phyloP scores from a whole-genome alignment of 768 basidiomycete species.

The Mycena floridula region DNA sequence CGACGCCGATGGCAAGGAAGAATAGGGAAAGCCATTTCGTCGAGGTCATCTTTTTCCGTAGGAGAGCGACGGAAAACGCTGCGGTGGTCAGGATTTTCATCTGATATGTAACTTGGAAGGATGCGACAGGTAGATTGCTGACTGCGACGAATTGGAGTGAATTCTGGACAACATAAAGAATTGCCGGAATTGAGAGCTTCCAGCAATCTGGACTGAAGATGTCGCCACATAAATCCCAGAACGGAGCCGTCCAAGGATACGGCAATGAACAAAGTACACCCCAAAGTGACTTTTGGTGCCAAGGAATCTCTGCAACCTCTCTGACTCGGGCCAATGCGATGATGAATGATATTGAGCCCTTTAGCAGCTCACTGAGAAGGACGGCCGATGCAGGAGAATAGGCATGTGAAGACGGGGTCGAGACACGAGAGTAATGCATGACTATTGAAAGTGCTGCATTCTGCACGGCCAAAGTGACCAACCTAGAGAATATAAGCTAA shows the following conservation, averaged over 20 bases:
- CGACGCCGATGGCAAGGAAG: constrained; percentile 88
- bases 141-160: constrained; percentile 96
- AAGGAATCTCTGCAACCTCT: constrained; percentile 33
- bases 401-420: constrained; percentile 65
- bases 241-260: constrained; percentile 38
- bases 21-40: constrained; percentile 86
- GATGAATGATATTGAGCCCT: constrained; percentile 85
- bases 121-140: constrained; percentile 90
- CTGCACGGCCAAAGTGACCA: constrained; percentile 87
- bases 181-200: constrained; percentile 95
- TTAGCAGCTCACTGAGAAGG: constrained; percentile 89
- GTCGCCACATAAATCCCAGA: constrained; percentile 56
- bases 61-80: constrained; percentile 80
- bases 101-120: constrained; percentile 97
- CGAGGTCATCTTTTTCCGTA: constrained; percentile 64
- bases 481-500: constrained; percentile 28
- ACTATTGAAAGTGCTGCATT: constrained; percentile 94
- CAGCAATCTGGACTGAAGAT: constrained; percentile 92
- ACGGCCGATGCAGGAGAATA: constrained; percentile 96
- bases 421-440: constrained; percentile 97
- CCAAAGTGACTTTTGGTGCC: constrained; percentile 34
- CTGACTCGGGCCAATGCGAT: constrained; percentile 65
- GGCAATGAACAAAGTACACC: constrained; percentile 28
- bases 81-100: constrained; percentile 99
- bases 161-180: constrained; percentile 95